These are phyloP conservation scores for Rhynchosporium secalis DNA, from an alignment of 2,329 filamentous ascomycete genomes.

Conservation along the genomic window DNA sequence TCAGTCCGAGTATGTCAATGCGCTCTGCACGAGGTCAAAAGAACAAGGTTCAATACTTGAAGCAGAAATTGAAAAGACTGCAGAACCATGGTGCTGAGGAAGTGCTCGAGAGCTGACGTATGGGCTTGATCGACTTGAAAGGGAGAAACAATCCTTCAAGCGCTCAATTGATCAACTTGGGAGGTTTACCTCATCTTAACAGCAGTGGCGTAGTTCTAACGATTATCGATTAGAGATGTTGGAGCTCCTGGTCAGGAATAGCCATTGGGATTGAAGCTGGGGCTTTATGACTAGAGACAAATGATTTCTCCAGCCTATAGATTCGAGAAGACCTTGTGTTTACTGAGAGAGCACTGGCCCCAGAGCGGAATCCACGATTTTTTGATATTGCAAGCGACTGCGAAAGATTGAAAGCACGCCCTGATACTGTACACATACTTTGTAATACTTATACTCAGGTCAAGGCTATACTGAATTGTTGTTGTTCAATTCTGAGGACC, in stretches of 20 bases:
- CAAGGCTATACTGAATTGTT: background rate
- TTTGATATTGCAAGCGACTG: background rate
- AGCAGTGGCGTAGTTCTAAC: background rate
- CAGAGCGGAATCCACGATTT: background rate
- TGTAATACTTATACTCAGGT: background rate
- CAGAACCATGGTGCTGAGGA: background rate
- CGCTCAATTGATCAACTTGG: background rate
- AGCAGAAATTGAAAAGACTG: background rate
- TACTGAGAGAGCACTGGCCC: background rate
- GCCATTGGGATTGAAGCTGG: background rate
- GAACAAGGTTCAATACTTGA: background rate
- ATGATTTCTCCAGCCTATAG: background rate
- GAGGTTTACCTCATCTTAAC: background rate
- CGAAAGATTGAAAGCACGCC: background rate
- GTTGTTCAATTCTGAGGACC: background rate
- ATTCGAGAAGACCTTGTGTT: background rate
- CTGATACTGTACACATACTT: background rate
- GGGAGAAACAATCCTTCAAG: background rate
- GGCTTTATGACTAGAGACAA: background rate
- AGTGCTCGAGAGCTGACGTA: background rate
- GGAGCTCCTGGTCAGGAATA: background rate
- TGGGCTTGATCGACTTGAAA: background rate
- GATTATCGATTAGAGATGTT: background rate
- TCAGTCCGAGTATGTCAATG: background rate
- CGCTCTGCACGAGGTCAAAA: background rate